phyloP scores from a whole-genome alignment of 73 alveolate genomes.

The Tetrahymena elliotti region DNA sequence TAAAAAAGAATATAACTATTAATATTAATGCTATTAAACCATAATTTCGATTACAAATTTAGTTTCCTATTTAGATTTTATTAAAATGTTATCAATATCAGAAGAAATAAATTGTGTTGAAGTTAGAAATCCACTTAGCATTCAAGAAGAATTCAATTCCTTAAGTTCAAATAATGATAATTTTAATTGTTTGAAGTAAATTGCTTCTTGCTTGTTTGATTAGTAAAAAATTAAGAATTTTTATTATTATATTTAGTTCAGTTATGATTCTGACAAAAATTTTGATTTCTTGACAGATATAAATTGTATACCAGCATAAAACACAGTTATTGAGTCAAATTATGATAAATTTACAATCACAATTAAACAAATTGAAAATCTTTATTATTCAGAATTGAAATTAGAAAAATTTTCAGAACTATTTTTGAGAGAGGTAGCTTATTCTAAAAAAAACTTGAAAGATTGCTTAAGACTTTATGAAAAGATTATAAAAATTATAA shows the following conservation, averaged over 20 bases:
- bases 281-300: neutral
- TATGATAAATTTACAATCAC: neutral
- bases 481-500: neutral
- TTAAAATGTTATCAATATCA: too few relatives aligned
- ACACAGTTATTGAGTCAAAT: neutral
- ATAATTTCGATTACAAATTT: too few relatives aligned
- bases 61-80: too few relatives aligned
- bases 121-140: too few relatives aligned
- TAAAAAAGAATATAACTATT: too few relatives aligned
- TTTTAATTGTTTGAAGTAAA: neutral
- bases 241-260: neutral
- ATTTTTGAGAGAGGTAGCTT: neutral
- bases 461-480: neutral
- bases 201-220: neutral
- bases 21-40: too few relatives aligned
- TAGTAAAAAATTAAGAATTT: neutral
- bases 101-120: neutral
- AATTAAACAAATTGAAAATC: neutral
- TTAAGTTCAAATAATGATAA: neutral
- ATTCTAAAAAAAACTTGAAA: neutral
- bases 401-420: neutral
- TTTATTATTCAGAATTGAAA: neutral
- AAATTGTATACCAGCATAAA: neutral
- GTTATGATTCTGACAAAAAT: neutral
- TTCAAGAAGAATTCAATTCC: neutral